A percentile compares a stretch with the other conserved stretches of the same genome.
Evolutionary conservation across 148 eudicot species (phyloP).

Genomic region (Persicaria maculosa): DNA sequence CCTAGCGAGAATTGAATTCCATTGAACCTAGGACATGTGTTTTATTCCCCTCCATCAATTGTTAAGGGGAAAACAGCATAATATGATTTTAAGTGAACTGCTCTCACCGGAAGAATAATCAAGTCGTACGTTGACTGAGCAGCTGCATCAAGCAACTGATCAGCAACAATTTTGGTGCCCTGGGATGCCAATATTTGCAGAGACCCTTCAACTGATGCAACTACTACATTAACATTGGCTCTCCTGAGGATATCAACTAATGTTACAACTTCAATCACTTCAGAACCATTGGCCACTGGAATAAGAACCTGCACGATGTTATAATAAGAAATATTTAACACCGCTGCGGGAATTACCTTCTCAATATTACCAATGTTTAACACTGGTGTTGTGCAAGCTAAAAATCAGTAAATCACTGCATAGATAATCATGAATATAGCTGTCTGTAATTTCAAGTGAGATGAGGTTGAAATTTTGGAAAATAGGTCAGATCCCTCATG

Average conservation of each 20-base stretch:
- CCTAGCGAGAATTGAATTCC: not conserved
- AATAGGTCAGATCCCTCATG: not conserved
- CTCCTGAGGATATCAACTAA: slow-evolving; percentile 70
- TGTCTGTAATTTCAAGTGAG: not conserved
- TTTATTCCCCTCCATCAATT: not conserved
- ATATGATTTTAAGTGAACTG: not conserved
- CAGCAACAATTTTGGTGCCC: slow-evolving; percentile 75
- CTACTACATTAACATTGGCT: slow-evolving; percentile 63
- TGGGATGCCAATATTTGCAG: slow-evolving; percentile 47
- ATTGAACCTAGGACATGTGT: not conserved
- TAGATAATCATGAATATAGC: not conserved
- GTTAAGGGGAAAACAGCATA: not conserved
- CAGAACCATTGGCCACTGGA: slow-evolving; percentile 82
- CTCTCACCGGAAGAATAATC: slow-evolving; percentile 84
- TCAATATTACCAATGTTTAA: not conserved
- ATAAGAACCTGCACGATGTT: slow-evolving; percentile 54
- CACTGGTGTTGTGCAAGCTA: not conserved
- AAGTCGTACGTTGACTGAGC: slow-evolving; percentile 60
- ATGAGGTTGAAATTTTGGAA: not conserved
- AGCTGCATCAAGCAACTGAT: slow-evolving; percentile 47
- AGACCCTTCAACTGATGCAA: slow-evolving; percentile 81
- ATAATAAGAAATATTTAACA: not conserved
- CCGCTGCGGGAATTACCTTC: not conserved
- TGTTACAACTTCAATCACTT: slow-evolving; percentile 69
- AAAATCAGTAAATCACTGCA: not conserved